Evolutionary conservation across 768 basidiomycete species (phyloP), one percentile per base, ranked within the genome.

Genomic region (Mycena indigotica): DNA sequence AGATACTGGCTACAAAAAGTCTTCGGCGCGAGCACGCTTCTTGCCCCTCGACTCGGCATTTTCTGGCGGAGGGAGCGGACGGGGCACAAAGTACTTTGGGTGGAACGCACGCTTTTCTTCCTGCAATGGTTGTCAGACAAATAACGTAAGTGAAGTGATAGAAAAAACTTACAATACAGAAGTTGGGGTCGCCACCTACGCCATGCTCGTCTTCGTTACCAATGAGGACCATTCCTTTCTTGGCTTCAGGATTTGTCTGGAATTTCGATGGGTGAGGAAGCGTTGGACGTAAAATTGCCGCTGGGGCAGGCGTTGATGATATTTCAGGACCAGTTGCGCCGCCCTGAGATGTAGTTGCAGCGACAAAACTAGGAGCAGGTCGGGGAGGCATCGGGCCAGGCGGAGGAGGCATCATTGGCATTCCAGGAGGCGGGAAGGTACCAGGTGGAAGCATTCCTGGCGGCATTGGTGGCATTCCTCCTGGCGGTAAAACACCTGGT

Each of bases 1-100:
- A 35, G 10, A 35, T 35, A 35, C 32, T 8, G 10, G 32, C 68
- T 64, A 92, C 65, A 93, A 73, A 72, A 91, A 91, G 71, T 94
- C 93, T 72, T 93, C 91, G 28, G 93, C 93, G 63, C 91, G 79
- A 46, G 91, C 89, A 46, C 93, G 78, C 73, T 94, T 94, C 77
- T 86, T 91, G 48, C 91, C 91, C 62, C 89, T 82, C 50, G 81
- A 75, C 66, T 89, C 89, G 50, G 88, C 87, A 28, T 63, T 66
- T 25, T 65, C 65, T 54, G 65, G 66, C 71, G 52, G 70, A 60
- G 55, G 71, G 72, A 60, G 70, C 69, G 62, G 81, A 70, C 68
- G 79, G 78, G 52, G 78, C 69, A 71, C 77, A 62, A 84, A 84
- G 71, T 89, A 92, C 68, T 82, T 86, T 10, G 79, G 65, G 54